Evolutionary conservation across 2,329 filamentous ascomycete genomes (phyloP).

Genomic region (Alternaria novae-zelandiae): DNA sequence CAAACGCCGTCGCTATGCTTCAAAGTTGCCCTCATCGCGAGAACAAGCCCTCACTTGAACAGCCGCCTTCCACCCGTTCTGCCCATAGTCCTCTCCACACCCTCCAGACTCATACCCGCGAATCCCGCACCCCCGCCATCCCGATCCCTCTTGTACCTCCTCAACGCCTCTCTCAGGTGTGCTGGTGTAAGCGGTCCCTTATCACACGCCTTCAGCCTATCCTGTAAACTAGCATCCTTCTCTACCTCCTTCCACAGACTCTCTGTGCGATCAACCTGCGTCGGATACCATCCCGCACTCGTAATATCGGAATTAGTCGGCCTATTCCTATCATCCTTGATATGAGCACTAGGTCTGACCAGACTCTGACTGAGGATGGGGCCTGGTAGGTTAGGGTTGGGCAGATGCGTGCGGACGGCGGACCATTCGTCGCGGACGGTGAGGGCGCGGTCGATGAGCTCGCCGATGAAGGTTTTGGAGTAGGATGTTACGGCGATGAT

Average conservation of each 20-base stretch:
- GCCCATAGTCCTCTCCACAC: slow-evolving; percentile 52
- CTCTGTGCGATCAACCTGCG: slow-evolving; percentile 30
- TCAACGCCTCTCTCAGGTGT: slow-evolving; percentile 74
- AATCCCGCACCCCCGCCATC: slow-evolving; percentile 67
- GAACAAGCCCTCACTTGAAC: slow-evolving; percentile 46
- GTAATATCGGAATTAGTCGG: slow-evolving; percentile 39
- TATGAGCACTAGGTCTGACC: slow-evolving; percentile 38
- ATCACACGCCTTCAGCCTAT: slow-evolving; percentile 43
- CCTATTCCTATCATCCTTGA: slow-evolving; percentile 33
- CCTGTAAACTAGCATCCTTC: slow-evolving; percentile 30
- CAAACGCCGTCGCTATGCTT: slow-evolving; percentile 21
- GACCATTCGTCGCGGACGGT: slow-evolving; percentile 76
- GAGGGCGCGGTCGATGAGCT: slow-evolving; percentile 75
- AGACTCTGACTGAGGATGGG: slow-evolving; percentile 36
- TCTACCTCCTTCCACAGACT: slow-evolving; percentile 38
- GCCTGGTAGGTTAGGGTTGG: slow-evolving; percentile 37
- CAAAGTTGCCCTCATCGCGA: no score
- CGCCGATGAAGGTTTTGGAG: slow-evolving; percentile 77
- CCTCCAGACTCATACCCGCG: slow-evolving; percentile 57
- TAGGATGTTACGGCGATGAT: slow-evolving; percentile 78
- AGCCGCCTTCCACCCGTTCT: slow-evolving; percentile 55
- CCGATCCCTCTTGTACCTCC: slow-evolving; percentile 68
- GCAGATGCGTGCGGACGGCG: slow-evolving; percentile 50
- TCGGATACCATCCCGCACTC: slow-evolving; percentile 30
- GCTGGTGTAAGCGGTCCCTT: slow-evolving; percentile 71